These are phyloP conservation scores for Russula brevipes DNA, from an alignment of 768 basidiomycete species.

Conservation along the genomic window DNA sequence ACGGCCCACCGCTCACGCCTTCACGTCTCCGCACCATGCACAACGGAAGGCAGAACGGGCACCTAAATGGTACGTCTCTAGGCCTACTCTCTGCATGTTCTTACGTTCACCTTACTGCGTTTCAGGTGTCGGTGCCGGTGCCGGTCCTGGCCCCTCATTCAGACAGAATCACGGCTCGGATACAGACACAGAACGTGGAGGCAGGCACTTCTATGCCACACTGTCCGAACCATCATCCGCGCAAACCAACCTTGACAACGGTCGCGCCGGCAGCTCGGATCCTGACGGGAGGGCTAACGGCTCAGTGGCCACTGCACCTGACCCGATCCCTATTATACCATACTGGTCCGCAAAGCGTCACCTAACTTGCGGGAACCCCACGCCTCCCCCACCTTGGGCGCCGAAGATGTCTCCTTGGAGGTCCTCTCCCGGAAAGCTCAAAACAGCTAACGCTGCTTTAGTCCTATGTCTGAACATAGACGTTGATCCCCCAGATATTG, in stretches of 20 bases:
- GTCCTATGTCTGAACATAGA: slow-evolving; percentile 96
- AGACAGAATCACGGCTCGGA: slow-evolving; percentile 28
- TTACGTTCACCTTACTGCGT: background rate
- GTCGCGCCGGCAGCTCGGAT: slow-evolving; percentile 31
- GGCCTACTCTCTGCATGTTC: background rate
- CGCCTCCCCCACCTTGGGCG: slow-evolving; percentile 61
- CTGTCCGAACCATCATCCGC: slow-evolving; percentile 32
- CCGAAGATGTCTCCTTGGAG: slow-evolving; percentile 75
- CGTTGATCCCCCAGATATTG: slow-evolving; percentile 93
- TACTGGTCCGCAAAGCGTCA: slow-evolving; percentile 90
- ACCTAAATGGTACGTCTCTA: slow-evolving; percentile 11
- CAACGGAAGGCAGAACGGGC: slow-evolving; percentile 16
- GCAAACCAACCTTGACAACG: slow-evolving; percentile 24
- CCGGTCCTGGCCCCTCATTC: slow-evolving; percentile 21
- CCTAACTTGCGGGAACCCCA: slow-evolving; percentile 82
- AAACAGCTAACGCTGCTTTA: slow-evolving; percentile 83
- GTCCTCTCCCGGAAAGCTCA: slow-evolving; percentile 76
- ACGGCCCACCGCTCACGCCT: background rate
- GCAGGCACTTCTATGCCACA: slow-evolving; percentile 30
- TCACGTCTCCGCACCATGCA: slow-evolving; percentile 5
- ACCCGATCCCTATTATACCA: slow-evolving; percentile 57
- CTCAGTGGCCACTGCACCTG: slow-evolving; percentile 33
- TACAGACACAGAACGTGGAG: slow-evolving; percentile 33
- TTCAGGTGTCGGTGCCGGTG: slow-evolving; percentile 14
- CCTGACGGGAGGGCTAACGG: slow-evolving; percentile 29